Base-by-base conservation (phyloP, 2,329 filamentous ascomycete genomes). In the Diplodia sapinea region DNA sequence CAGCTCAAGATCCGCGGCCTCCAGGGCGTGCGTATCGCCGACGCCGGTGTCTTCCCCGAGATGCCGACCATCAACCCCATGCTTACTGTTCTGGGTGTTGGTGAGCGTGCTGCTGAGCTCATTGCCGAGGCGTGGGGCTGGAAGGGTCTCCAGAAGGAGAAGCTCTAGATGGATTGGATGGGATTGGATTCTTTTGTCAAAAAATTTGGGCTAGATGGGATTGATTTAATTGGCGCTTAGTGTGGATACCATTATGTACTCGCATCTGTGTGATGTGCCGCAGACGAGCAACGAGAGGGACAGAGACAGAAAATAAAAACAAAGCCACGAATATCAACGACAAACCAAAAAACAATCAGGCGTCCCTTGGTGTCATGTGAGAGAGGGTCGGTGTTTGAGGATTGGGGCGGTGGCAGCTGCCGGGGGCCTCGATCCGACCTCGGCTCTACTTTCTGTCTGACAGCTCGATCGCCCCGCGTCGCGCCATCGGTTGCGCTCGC, bases 21-120 rank as follows among this genome's bases (percentile, higher is more conserved):
- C 70, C 87, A 88, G 82, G 88, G 87, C 36, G 80, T 96, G 68
- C 86, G 93, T 68, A 92, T 96, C 72, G 92, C 92, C 1, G 93
- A 96, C 78, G 93, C 93, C 0, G 92, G 93, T 74, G 87, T 96
- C 62, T 96, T 96, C 83, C 93, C 93, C 0, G 91, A 91, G 69
- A 96, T 96, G 88, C 85, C 91, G 55, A 91, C 87, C 65, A 90
- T 95, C 77, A 96, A 96, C 82, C 93, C 92, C 68, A 95, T 96
- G 93, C 82, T 96, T 75, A 97, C 93, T 1, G 93, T 96, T 5
- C 79, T 96, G 75, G 90, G 88, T 65, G 87, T 96, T 73, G 93
- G 91, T 8, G 93, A 97, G 86, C 86, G 91, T 68, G 90, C 88
- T 6, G 93, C 93, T 0, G 93, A 97, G 84, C 79, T 97, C 78